Percentiles rank a stretch among this genome's conserved stretches.
phyloP scores from a whole-genome alignment of 148 eudicot genomes.

The Arbutus unedo region DNA sequence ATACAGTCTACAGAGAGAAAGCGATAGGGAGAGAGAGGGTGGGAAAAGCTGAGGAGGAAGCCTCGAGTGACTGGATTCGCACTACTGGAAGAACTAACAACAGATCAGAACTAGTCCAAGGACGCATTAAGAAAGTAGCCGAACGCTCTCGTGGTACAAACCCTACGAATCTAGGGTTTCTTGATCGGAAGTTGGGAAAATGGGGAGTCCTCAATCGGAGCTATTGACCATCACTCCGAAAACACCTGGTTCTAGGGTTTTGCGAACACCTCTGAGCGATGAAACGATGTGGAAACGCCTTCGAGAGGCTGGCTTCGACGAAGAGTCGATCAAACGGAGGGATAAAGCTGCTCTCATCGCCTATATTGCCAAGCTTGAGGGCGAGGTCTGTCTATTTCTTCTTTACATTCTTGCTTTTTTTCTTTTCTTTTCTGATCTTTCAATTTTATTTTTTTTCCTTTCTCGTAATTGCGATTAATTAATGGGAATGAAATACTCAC shows the following conservation, averaged over 20 bases:
- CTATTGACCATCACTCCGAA: slow-evolving; percentile 33
- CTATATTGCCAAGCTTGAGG: slow-evolving; percentile 85
- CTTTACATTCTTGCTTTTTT: background rate
- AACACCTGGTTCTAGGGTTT: slow-evolving; percentile 50
- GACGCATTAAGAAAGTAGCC: background rate
- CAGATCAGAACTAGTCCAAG: background rate
- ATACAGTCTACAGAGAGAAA: background rate
- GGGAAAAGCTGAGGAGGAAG: background rate
- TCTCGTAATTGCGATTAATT: background rate
- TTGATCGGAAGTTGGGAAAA: slow-evolving; percentile 11
- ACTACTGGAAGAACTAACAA: background rate
- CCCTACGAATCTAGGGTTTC: slow-evolving; percentile 6
- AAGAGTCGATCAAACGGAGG: slow-evolving; percentile 76
- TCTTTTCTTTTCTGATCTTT: background rate
- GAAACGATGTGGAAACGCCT: slow-evolving; percentile 73
- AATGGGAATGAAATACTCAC: background rate
- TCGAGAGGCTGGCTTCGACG: slow-evolving; percentile 70
- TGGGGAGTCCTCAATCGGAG: slow-evolving; percentile 61
- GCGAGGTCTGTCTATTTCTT: slow-evolving; percentile 49
- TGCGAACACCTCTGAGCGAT: slow-evolving; percentile 45
- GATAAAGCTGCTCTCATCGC: slow-evolving; percentile 91
- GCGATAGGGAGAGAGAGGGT: background rate
- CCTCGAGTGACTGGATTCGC: background rate
- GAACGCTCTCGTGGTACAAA: background rate
- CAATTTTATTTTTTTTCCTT: background rate